These are phyloP conservation scores for Phragmites australis DNA, from an alignment of 176 grass and related monocot genomes.

Conservation along the genomic window DNA sequence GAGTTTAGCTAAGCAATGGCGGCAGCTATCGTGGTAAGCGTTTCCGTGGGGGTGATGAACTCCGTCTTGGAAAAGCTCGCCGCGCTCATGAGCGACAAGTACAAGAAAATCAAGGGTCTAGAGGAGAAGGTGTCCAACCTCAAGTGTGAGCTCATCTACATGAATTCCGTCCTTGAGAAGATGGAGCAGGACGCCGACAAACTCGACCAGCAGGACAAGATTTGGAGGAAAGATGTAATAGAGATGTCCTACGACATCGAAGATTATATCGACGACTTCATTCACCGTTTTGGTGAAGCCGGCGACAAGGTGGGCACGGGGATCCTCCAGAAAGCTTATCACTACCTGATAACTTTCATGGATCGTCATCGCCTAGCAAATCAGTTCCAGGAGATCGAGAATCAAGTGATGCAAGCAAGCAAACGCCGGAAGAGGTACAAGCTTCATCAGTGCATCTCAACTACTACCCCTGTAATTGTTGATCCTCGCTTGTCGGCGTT, in stretches of 20 bases:
- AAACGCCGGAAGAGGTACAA: not conserved
- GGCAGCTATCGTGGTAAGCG: not conserved
- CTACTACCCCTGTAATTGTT: not conserved
- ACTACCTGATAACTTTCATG: not conserved
- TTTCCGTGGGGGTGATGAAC: not conserved
- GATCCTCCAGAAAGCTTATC: not conserved
- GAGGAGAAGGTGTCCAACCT: not conserved
- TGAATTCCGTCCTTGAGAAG: not conserved
- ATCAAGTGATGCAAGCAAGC: not conserved
- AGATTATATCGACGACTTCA: not conserved
- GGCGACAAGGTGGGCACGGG: not conserved
- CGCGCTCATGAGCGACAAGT: not conserved
- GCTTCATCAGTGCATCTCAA: not conserved
- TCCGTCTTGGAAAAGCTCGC: not conserved
- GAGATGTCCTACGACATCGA: conserved; percentile 12
- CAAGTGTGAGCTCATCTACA: not conserved
- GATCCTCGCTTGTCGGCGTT: not conserved
- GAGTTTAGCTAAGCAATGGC: too few relatives aligned
- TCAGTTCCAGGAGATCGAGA: not conserved
- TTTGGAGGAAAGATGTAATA: not conserved
- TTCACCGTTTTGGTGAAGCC: not conserved
- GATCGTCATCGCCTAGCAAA: not conserved
- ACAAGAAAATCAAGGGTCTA: not conserved
- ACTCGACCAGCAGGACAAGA: not conserved
- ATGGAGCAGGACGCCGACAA: not conserved